Base-by-base conservation (phyloP, 495 filamentous ascomycete genomes). In the Chaetomium cochliodes region DNA sequence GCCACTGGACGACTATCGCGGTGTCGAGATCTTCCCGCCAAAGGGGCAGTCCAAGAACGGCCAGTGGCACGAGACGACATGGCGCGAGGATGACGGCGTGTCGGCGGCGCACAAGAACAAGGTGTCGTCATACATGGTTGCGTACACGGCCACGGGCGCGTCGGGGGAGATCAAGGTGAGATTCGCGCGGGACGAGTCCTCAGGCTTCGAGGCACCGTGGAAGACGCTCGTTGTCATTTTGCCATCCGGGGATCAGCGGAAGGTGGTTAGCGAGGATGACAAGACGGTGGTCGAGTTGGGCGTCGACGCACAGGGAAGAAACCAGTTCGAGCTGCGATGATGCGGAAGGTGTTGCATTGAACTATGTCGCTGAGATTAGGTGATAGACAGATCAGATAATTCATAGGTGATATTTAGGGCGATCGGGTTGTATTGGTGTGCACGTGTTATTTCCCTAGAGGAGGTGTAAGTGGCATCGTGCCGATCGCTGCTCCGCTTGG, bases 151-250 rank as follows among this genome's bases (percentile, higher is more conserved):
- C 18, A 42, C 54, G 33, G 33, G 33, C 0, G 37, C 33, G 30
- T n/a, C n/a, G n/a, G n/a, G n/a, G n/a, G 54, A 57, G 20, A 57
- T 57, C 33, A 23, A 25, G 54, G 54, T 57, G 1, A 57, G 16
- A 16, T 57, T 57, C 20, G 22, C 33, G 20, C 22, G 37, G 33
- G 54, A 57, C 37, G 54, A 57, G 37, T 57, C 54, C n/a, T 57
- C 54, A 6, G 54, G 54, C 37, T 57, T 57, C n/a, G 54, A 41
- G 54, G 54, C 54, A 37, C 54, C 54, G 37, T 57, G 54, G 54
- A 57, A 41, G 54, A 57, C 4, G 4, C 54, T 57, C n/a, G 54
- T 57, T 42, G 54, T 57, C 18, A 57, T 57, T 15, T 28, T 57
- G 54, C 54, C 54, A 3, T 42, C 54, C 15, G 54, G 54, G 3